Evolutionary conservation across 2,329 filamentous ascomycete species (phyloP).

Genomic region (Colletotrichum musae): DNA sequence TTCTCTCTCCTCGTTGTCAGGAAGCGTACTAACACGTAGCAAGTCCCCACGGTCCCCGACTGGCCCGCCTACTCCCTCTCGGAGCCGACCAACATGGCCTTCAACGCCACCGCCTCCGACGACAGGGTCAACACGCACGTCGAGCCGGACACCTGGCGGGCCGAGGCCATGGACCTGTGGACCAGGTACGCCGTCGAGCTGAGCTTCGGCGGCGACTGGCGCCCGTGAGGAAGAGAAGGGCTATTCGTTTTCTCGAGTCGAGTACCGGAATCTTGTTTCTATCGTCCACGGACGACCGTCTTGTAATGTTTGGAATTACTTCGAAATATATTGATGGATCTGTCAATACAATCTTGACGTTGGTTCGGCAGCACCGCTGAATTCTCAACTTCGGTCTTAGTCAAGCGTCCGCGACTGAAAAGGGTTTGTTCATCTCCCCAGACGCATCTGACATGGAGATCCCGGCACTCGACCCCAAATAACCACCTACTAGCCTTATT

Average conservation of each 20-base stretch:
- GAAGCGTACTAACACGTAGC: not conserved
- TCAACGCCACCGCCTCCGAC: constrained; percentile 40
- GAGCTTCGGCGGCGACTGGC: constrained; percentile 13
- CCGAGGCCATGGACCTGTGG: constrained; percentile 34
- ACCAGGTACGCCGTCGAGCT: constrained; percentile 17
- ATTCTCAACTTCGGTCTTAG: too few relatives aligned
- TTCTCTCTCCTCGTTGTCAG: not conserved
- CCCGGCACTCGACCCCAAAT: not conserved
- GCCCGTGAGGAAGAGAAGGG: not conserved
- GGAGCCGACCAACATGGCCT: constrained; percentile 41
- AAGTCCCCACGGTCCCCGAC: constrained; percentile 36
- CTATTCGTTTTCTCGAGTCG: too few relatives aligned
- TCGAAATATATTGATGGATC: too few relatives aligned
- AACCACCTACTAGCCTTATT: not conserved
- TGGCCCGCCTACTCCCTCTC: constrained; percentile 40
- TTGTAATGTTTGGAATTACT: too few relatives aligned
- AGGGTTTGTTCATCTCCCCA: not conserved
- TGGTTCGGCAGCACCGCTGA: too few relatives aligned
- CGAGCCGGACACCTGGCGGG: constrained; percentile 39
- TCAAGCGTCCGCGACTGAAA: not conserved
- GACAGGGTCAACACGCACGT: constrained; percentile 40
- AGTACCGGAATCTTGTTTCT: too few relatives aligned
- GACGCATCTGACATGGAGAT: not conserved
- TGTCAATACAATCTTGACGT: too few relatives aligned
- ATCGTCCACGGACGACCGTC: too few relatives aligned